phyloP scores from a whole-genome alignment of 139 green algal genomes.

The Limnomonas spitsbergensis region DNA sequence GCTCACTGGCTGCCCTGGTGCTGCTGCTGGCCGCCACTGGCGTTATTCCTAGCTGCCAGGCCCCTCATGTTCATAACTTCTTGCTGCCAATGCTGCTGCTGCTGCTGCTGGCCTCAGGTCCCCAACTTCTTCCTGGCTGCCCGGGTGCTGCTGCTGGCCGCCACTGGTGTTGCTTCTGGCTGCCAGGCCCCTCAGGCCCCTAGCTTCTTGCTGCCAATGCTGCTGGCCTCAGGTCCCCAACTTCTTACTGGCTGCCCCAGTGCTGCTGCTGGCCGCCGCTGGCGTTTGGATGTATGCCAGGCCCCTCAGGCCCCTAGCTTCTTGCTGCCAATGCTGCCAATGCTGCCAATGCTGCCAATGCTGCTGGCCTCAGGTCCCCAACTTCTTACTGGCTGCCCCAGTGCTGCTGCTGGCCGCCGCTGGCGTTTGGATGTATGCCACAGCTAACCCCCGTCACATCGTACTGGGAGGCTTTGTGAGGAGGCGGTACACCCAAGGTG shows the following conservation, averaged over 20 bases:
- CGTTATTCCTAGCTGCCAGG: constrained; percentile 31
- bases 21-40: constrained; percentile 48
- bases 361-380: constrained; percentile 80
- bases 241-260: constrained; percentile 71
- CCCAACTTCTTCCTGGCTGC: constrained; percentile 79
- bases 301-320: no score
- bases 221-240: constrained; percentile 83
- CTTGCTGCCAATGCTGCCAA: no score
- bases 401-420: constrained; percentile 47
- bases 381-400: constrained; percentile 76
- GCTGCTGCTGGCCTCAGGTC: no score
- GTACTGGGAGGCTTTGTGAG: constrained; percentile 22
- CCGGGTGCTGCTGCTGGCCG: constrained; percentile 54
- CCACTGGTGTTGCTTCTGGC: constrained; percentile 37
- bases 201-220: no score
- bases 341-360: no score
- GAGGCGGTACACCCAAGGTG: no score
- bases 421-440: constrained; percentile 37
- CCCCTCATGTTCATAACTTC: no score
- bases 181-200: no score
- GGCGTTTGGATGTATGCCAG: constrained; percentile 38
- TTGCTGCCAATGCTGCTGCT: no score
- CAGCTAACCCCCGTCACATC: constrained; percentile 6
- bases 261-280: constrained; percentile 46
- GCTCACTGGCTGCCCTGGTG: constrained; percentile 64